A percentile compares a stretch with the other conserved stretches of the same genome.
Conservation (phyloP, 2,329 filamentous ascomycete genomes). For the Diaporthe australafricana region DNA sequence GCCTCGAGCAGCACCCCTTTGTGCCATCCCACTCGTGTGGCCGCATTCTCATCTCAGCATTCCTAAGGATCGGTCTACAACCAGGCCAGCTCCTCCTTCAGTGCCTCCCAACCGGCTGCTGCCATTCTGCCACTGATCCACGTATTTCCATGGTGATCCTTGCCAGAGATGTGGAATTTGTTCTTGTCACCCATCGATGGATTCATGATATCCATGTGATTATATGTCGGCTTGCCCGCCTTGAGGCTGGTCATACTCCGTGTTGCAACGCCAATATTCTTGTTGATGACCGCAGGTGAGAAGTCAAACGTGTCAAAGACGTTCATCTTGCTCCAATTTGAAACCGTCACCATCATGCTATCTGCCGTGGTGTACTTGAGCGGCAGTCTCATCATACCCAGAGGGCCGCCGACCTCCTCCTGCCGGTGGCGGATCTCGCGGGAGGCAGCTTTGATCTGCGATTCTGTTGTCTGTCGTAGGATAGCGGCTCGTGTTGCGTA, state of each 20-base stretch:
- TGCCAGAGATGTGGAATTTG: conserved; percentile 13
- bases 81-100: conserved; percentile 1
- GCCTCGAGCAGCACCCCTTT: too few relatives aligned
- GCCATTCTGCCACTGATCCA: conserved; percentile 10
- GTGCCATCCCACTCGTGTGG: too few relatives aligned
- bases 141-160: conserved; percentile 10
- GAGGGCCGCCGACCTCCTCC: neutral
- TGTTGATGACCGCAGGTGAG: conserved; percentile 22
- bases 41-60: neutral
- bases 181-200: neutral
- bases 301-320: conserved; percentile 2
- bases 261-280: neutral
- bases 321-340: conserved; percentile 16
- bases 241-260: conserved; percentile 3
- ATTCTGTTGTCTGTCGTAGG: neutral
- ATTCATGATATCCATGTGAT: neutral
- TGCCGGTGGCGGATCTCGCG: neutral
- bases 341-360: conserved; percentile 9
- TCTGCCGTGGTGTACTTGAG: conserved; percentile 17
- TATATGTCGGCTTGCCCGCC: conserved; percentile 5
- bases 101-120: conserved; percentile 7
- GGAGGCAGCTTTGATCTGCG: conserved; percentile 11
- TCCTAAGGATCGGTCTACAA: neutral
- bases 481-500: neutral
- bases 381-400: conserved; percentile 6